phyloP scores from a whole-genome alignment of 129 eudicot species.

The Heracleum sosnowskyi region DNA sequence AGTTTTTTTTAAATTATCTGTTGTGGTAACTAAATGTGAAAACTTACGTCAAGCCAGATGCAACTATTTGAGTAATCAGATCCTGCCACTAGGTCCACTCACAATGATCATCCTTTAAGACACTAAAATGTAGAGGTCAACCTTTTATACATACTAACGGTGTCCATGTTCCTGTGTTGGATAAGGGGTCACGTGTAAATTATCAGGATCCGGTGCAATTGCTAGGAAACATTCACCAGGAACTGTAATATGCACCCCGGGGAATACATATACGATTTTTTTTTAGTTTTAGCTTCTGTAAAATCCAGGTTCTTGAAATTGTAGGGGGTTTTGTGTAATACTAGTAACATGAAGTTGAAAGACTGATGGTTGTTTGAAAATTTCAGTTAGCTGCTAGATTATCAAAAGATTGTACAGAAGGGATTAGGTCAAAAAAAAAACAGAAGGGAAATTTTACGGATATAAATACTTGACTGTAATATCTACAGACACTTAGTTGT shows the following conservation, averaged over 20 bases:
- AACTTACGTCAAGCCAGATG: not conserved
- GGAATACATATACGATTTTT: not conserved
- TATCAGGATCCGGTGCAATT: not conserved
- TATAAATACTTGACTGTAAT: not conserved
- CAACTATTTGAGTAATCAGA: not conserved
- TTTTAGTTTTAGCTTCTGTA: not conserved
- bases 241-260: not conserved
- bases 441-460: not conserved
- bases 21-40: not conserved
- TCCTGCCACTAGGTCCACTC: not conserved
- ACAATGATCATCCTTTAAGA: not conserved
- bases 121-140: not conserved
- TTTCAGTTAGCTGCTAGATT: not conserved
- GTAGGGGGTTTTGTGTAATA: not conserved
- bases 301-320: not conserved
- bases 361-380: not conserved
- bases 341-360: not conserved
- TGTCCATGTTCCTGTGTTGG: not conserved
- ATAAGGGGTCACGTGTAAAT: not conserved
- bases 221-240: not conserved
- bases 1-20: not conserved
- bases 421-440: too few species aligned
- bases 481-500: not conserved
- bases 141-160: not conserved
- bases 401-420: not conserved